Evolutionary conservation across 148 eudicot species (phyloP), one percentile per base, ranked within the genome.

Genomic region (Camellia japonica): DNA sequence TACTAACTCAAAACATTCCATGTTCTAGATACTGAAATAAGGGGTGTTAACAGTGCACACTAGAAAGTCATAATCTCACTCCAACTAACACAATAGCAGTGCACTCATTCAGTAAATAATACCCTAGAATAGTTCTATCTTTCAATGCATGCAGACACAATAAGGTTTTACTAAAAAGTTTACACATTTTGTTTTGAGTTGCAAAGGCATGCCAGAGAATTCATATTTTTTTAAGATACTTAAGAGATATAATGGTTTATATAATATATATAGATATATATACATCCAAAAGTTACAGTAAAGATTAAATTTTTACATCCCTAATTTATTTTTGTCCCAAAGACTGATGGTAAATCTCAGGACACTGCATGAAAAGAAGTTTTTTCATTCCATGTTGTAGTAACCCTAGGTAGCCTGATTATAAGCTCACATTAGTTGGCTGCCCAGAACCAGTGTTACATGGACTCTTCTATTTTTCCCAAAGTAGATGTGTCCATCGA

Each of bases 61-160:
- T 10, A 86, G 69, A 79, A 4, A n/a, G 14, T 60, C 49, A 65
- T 59, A 38, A 11, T 47, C 15, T 46, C 69, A 67, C 68, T 20
- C 59, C 3, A 42, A 46, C 41, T 5, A 47, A 59, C 12, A 12
- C 23, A 66, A 38, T 55, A 73, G 63, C 63, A 55, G 75, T 52
- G 56, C 16, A 71, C 56, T 71, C 41, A 49, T 71, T 47, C 42
- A 72, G 61, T 30, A 51, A 6, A 63, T 63, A 20, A 63, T 7
- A 5, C 67, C 16, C 30, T 5, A 38, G 16, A 8, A 66, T 49
- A 30, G 12, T 66, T 11, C 43, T 3, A 38, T 12, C 18, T 52
- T 41, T 56, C 2, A 5, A 5, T 49, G 5, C 9, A 68, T 15
- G 72, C 52, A 16, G 30, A 68, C 46, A n/a, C 42, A 68, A 38